These are phyloP conservation scores for Candida tibetensis DNA, from an alignment of 805 yeast species.

Conservation along the genomic window DNA sequence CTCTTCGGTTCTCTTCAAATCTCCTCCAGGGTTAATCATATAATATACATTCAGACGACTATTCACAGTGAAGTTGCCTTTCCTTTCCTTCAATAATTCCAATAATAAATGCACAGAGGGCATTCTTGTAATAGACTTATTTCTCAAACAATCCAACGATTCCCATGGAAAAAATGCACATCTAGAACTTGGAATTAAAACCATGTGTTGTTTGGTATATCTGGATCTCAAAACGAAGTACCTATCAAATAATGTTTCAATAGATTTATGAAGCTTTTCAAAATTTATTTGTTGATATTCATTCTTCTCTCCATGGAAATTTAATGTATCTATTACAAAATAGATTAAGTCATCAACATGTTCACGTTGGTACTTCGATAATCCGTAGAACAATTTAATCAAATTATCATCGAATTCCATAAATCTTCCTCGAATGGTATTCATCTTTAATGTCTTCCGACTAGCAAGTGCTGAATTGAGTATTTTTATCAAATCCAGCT, in stretches of 20 bases:
- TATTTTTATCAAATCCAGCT: conserved; percentile 15
- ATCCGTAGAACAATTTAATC: conserved; percentile 18
- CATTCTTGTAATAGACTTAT: conserved; percentile 64
- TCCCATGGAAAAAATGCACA: conserved; percentile 92
- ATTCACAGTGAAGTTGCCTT: not conserved
- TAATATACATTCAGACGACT: conserved; percentile 35
- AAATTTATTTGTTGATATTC: conserved; percentile 66
- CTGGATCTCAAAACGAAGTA: conserved; percentile 12
- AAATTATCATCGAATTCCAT: conserved; percentile 19
- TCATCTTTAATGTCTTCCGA: conserved; percentile 2
- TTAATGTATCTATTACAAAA: conserved; percentile 57
- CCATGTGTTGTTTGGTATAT: conserved; percentile 47
- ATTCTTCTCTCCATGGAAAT: conserved; percentile 61
- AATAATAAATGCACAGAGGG: conserved; percentile 56
- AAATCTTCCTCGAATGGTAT: not conserved
- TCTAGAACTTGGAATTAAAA: conserved; percentile 64
- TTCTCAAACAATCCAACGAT: conserved; percentile 55
- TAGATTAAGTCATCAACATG: conserved; percentile 61
- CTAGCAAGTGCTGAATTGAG: conserved; percentile 14
- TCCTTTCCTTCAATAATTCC: conserved; percentile 28
- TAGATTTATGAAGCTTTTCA: conserved; percentile 49
- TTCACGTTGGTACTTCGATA: conserved; percentile 17
- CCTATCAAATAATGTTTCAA: conserved; percentile 45
- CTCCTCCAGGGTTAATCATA: conserved; percentile 80
- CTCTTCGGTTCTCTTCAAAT: conserved; percentile 63